Percentiles rank a stretch among this genome's conserved stretches.
Conservation (phyloP, 179 eudicot species). For the Vitellaria paradoxa region DNA sequence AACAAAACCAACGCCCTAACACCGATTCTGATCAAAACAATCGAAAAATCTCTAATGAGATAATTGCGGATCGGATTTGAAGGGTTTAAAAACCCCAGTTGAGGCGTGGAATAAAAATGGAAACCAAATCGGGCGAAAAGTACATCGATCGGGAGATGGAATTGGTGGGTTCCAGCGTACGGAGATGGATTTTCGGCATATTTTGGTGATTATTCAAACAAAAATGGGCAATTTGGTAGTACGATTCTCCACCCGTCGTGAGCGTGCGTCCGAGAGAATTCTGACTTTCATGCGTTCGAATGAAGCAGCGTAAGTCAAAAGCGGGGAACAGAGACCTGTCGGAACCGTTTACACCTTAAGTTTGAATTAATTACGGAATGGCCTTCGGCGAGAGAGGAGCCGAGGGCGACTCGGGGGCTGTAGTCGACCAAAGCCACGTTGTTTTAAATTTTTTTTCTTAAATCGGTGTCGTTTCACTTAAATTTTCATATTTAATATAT, state of each 20-base stretch:
- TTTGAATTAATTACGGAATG: not conserved
- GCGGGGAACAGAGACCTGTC: not conserved
- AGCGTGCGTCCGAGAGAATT: not conserved
- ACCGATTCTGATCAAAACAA: not conserved
- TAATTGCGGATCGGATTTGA: not conserved
- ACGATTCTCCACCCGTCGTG: not conserved
- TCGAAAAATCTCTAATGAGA: not conserved
- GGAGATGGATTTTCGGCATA: not conserved
- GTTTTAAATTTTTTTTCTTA: too few species aligned
- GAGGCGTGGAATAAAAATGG: not conserved
- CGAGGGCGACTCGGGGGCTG: too few species aligned
- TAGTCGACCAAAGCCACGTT: too few species aligned
- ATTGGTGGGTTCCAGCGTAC: not conserved
- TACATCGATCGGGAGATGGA: not conserved
- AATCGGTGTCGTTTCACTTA: too few species aligned
- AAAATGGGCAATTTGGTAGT: not conserved
- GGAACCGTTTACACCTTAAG: not conserved
- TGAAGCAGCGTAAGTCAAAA: not conserved
- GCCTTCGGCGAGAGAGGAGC: not conserved
- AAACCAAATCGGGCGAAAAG: not conserved
- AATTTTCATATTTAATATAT: too few species aligned
- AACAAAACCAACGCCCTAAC: constrained; percentile 5
- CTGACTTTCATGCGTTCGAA: not conserved
- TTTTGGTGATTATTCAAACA: not conserved
- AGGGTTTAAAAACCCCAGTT: too few species aligned